Base-by-base conservation (phyloP, 2,329 filamentous ascomycete genomes). In the Aspergillus uvarum region DNA sequence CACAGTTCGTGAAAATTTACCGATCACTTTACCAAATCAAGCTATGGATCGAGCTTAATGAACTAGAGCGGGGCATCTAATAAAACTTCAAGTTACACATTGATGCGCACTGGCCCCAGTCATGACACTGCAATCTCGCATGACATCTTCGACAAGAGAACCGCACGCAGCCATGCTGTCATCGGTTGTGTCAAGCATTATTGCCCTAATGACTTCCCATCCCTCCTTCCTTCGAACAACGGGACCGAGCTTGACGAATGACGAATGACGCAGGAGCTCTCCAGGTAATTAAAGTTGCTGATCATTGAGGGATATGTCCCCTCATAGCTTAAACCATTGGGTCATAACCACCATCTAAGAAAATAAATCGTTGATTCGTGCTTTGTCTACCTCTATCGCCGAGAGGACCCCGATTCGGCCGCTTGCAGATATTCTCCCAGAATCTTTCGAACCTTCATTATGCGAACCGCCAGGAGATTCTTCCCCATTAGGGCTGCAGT, bases 51-150 rank as follows among this genome's bases (percentile, higher is more conserved):
- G 38, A 44, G 38, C 38, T 44, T 44, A 44, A 44, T 44, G 38
- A 19, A 44, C 38, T 5, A 44, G 16, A 44, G 38, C 38, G 38
- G 38, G 38, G 38, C 14, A 31, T 51, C 44, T 48, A 60, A 61
- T 65, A 61, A 47, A 59, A 66, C 61, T 21, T 32, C 57, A 56
- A 51, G 58, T 58, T 55, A 38, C 51, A 32, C 19, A 24, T 47
- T 38, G 32, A 47, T 59, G 47, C 59, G 47, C 53, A 52, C 56
- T 51, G 47, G 53, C 51, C 60, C 64, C 56, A 59, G 54, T 44
- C 29, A 57, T 59, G 57, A 49, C 63, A 67, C 64, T 65, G 65
- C 57, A 67, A 67, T 67, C 56, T 66, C 59, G 60, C 63, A 56
- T 55, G 55, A 58, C 63, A 59, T 55, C 47, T 32, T 31, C 56